Evolutionary conservation across 352 stramenopile genomes (phyloP), one percentile per base, ranked within the genome.

Genomic region (Phytophthora syringae): DNA sequence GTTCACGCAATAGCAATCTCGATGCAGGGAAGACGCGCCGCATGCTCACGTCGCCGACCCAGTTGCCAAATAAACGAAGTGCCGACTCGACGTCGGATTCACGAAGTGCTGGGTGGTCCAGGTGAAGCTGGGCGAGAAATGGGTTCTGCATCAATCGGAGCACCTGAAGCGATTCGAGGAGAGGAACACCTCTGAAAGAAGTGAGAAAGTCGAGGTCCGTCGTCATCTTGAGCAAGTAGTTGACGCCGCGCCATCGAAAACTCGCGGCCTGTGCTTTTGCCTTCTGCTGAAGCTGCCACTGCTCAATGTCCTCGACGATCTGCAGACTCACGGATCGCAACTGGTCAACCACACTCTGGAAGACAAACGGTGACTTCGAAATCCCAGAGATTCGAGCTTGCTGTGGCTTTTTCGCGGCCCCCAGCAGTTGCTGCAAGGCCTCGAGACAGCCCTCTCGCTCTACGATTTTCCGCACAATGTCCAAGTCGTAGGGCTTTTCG

Each of bases 161-260:
- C 5, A 60, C 55, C 11, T 76, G 72, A 20, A 93, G 76, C 6
- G 69, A 72, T 24, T 84, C 66, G 4, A 89, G 43, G 0, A 69
- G 60, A 16, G 58, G 36, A 3, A 76, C 57, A 12, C 68, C 21
- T 28, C 64, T 60, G 24, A 64, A 67, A 9, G 64, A 67, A 2
- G 70, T 50, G 7, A 93, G 66, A 49, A 93, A 92, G 45, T 85
- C 72, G 12, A 88, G 61, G 48, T 95, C 86, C 5, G 50, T 15
- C 1, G 74, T 72, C 83, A 95, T 95, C 63, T 95, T 95, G 60
- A 86, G 72, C 52, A 93, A 66, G 52, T 95, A 94, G 55, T 93
- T 93, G 45, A 86, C 72, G 1, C 84, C 53, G 0, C 86, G 86
- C 86, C 86, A 94, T 59, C 84, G 73, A 58, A 93, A 94, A n/a